Evolutionary conservation across 495 filamentous ascomycete genomes (phyloP), one percentile per base, ranked within the genome.

Genomic region (Tirmania nivea): DNA sequence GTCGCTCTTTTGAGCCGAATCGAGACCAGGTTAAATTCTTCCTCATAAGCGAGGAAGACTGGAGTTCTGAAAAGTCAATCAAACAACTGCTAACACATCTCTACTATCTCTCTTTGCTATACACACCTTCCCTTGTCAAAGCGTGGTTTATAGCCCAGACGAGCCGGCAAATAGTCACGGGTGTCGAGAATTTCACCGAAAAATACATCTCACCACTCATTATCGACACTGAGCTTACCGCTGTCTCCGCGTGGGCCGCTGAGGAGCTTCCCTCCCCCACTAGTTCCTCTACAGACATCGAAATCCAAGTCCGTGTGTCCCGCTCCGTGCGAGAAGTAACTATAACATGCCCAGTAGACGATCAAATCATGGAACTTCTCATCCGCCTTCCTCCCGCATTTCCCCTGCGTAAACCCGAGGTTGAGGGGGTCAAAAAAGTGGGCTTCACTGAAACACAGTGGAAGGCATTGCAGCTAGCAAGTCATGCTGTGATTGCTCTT

Each of bases 401-500:
- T 60, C 90, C 90, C 0, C 74, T 99, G 4, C 75, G 80, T 12
- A 71, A 75, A 0, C 86, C 87, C 3, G 68, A 76, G n/a, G 86
- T 95, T 4, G 70, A 78, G 11, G 78, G 84, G 19, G 68, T 83
- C 35, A 87, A 81, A 58, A 78, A 88, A 10, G 87, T 96, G 4
- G 83, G 83, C 4, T 80, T 95, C 21, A 78, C 79, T 54, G 86
- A 94, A 62, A 78, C 78, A 67, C 90, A 87, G 63, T 99, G 92
- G 84, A 78, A 81, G 63, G 78, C 69, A 56, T 92, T 87, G 84
- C 67, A 93, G 53, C 70, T 80, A 55, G 82, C 77, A 10, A 86
- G 85, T n/a, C 84, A 93, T 58, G 87, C 86, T 4, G 84, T 88
- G 37, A 94, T 96, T 62, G 88, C 81, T 55, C 89, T 96, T 64